Evolutionary conservation across 805 yeast species (phyloP), one percentile per base, ranked within the genome.

Genomic region (Suhomyces tanzawaensis): DNA sequence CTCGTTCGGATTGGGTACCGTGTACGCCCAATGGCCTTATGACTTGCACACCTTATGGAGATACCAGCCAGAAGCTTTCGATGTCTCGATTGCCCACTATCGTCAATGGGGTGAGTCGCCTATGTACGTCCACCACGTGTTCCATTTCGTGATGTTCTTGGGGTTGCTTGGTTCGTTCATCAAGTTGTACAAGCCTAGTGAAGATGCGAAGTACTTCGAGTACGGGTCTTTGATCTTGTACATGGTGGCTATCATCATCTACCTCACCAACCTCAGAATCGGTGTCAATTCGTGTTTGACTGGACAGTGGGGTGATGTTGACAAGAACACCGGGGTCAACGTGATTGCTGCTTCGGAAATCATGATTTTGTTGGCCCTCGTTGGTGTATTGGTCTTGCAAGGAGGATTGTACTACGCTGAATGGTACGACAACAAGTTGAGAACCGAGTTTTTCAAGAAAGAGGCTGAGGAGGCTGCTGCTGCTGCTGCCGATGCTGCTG

Each of bases 251-350:
- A 64, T 85, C 31, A 79, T 91, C 52, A 76, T 91, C 51, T 93
- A 89, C 62, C 68, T 91, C 53, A 84, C 96, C 45, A 93, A 93
- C 66, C 71, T 91, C 49, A 76, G 87, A 55, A 78, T 85, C 37
- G 98, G 98, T 38, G 69, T 82, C 27, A 74, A 75, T 49, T 77
- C 90, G 40, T 77, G 87, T 38, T 51, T 79, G 19, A 62, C 74
- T 41, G 90, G 89, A 30, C 71, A 79, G 43, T 91, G 98, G 98
- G 98, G 96, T 48, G 98, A 91, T 36, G 95, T 93, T 35, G 86
- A 85, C 53, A 79, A 76, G 58, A 72, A 72, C 44, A 86, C 95
- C 16, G 98, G 98, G 21, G 64, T 91, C 53, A 87, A 86, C 47
- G 96, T 93, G 27, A 77, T 93, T 54, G 96, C 93, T 28, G 97